phyloP scores from a whole-genome alignment of 164 flowering plant genomes.

The Kingdonia uniflora region DNA sequence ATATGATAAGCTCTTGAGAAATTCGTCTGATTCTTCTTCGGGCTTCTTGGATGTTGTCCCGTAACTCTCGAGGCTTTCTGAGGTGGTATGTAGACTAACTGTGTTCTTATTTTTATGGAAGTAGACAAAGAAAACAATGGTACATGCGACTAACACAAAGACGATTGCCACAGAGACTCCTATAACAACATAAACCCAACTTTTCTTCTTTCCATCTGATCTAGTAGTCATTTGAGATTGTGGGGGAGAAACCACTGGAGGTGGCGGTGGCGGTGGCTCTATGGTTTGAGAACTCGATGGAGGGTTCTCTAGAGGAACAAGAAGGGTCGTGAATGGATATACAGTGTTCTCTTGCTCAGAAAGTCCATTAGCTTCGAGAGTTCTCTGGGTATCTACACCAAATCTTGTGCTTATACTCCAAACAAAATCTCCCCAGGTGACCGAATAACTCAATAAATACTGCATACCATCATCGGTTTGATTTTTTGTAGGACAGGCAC shows the following conservation, averaged over 20 bases:
- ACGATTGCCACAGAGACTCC: slow-evolving; percentile 34
- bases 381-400: slow-evolving; percentile 23
- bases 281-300: slow-evolving; percentile 33
- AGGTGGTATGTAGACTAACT: not conserved
- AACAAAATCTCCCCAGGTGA: slow-evolving; percentile 30
- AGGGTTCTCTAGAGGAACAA: slow-evolving; percentile 48
- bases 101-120: slow-evolving; percentile 13
- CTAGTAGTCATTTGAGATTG: slow-evolving; percentile 14
- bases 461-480: slow-evolving; percentile 36
- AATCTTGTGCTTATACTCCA: slow-evolving; percentile 26
- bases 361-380: slow-evolving; percentile 49
- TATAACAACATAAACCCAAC: slow-evolving; percentile 36
- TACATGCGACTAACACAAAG: slow-evolving; percentile 12
- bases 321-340: slow-evolving; percentile 50
- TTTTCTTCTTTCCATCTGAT: slow-evolving; percentile 17
- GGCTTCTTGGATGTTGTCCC: slow-evolving; percentile 18
- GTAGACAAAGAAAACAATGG: slow-evolving; percentile 16
- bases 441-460: slow-evolving; percentile 43
- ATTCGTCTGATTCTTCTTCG: slow-evolving; percentile 23
- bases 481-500: slow-evolving; percentile 72
- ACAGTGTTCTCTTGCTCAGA: slow-evolving; percentile 18
- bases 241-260: slow-evolving; percentile 18
- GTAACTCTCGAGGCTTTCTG: slow-evolving; percentile 21
- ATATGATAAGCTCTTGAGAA: slow-evolving; percentile 24
- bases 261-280: slow-evolving; percentile 16